Evolutionary conservation across 2,329 filamentous ascomycete species (phyloP), one percentile per base, ranked within the genome.

Genomic region (Elsinoe necatrix): DNA sequence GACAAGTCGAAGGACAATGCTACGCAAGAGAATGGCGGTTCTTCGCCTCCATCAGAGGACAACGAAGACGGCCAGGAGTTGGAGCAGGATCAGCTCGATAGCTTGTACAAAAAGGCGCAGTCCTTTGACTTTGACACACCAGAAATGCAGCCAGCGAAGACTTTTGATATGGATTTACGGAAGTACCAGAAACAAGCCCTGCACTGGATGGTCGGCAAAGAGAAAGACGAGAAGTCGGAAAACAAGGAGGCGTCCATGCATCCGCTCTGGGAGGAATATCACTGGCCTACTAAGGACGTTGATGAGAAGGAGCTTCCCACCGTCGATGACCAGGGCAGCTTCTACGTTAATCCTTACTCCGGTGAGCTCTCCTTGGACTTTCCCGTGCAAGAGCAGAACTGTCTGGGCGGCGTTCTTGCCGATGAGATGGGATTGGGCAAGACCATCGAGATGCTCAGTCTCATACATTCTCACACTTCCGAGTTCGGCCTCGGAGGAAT

Each of bases 381-480:
- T 62, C 93, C 93, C 0, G 81, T 84, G 1, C 93, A 98, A 67
- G 89, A 97, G 65, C 93, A 97, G 67, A 89, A 95, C 67, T 98
- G 93, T 63, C 76, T 95, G 0, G 93, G 93, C 43, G 93, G 93
- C 4, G 88, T 98, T 57, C 75, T 98, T 41, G 93, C 93, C 7
- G 93, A 98, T 65, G 87, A 97, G 71, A 98, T 98, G 93, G 93
- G 93, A 47, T 77, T 98, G 1, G 93, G 93, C 31, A 98, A 98
- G 74, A 98, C 93, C 0, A 97, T 98, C 55, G 92, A 98, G 67
- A 97, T 98, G 90, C 81, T 98, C 60, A 93, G 89, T 71, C 75
- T 98, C 51, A 81, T 98, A 4, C 93, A 98, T 68, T 82, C 88
- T 0, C 88, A 97, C 68, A 83, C 81, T 60, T 85, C 83, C 2